Evolutionary conservation across 257 asterid genomes (phyloP), one percentile per base, ranked within the genome.

Genomic region (Fraxinus excelsior): DNA sequence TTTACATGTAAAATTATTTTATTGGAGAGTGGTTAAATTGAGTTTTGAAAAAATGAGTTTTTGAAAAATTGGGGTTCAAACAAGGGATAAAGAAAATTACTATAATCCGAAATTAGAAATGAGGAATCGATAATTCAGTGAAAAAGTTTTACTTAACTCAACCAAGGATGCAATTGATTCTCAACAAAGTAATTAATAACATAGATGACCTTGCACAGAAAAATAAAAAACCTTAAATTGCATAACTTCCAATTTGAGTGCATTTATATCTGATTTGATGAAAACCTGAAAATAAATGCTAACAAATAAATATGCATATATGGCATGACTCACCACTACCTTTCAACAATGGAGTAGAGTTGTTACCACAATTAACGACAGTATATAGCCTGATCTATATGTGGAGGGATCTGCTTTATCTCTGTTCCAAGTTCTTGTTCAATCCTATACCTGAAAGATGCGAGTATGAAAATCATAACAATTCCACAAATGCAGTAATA

Each of bases 351-450:
- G 71, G 21, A 6, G 79, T 70, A 67, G 37, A 71, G 70, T 76
- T 76, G 29, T 71, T 68, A 42, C 74, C 82, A 81, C 73, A 44
- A 75, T 90, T 88, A 93, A 74, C 60, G 91, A 74, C 98, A 91
- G 83, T 93, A 93, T 66, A 90, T 85, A 21, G 89, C 90, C 80
- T 87, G 94, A 85, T 93, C 97, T 76, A 93, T 93, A 62, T 91
- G 96, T n/a, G 97, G 96, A 56, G 98, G 98, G 74, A 92, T 92
- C 86, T 91, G 97, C 84, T 92, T 91, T 81, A 92, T 92, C 84
- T 91, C 98, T 7, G 98, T 91, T 58, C 98, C 98, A 37, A 91
- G 87, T 83, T 93, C 98, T 87, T 93, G 97, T 80, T 93, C 98
- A 70, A 93, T 93, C 90, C 90, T 89, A 81, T 93, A 89, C 88